These are phyloP conservation scores for Dunaliella primolecta DNA, from an alignment of 139 green algal genomes.

Conservation along the genomic window DNA sequence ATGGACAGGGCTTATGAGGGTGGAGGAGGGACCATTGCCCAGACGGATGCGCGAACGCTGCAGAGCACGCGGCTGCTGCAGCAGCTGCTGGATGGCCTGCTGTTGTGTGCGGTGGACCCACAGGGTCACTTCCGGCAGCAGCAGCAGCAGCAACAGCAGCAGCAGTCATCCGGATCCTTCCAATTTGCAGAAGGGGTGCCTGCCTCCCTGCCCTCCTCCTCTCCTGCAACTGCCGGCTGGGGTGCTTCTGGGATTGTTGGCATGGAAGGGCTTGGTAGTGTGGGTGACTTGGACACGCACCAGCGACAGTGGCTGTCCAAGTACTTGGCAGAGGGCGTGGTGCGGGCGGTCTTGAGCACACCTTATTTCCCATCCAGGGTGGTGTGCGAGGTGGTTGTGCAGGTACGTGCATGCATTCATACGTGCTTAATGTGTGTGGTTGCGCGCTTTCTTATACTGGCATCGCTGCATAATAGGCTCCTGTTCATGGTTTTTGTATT, in stretches of 20 bases:
- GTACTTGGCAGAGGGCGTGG: not conserved
- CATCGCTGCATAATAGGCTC: not conserved
- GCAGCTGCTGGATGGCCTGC: not conserved
- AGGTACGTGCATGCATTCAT: no score
- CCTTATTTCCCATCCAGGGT: not conserved
- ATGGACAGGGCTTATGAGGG: no score
- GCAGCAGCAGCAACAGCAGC: not conserved
- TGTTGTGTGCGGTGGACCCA: not conserved
- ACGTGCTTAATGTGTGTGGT: no score
- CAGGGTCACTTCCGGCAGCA: no score
- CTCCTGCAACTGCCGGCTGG: not conserved
- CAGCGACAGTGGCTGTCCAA: not conserved
- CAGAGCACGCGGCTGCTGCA: not conserved
- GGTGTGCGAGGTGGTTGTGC: not conserved
- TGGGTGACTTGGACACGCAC: not conserved
- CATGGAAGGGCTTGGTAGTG: no score
- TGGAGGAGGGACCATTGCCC: no score
- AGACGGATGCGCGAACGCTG: not conserved
- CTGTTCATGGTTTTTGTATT: not conserved
- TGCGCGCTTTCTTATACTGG: not conserved
- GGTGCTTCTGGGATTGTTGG: not conserved
- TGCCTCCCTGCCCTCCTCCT: no score
- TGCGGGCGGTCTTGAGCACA: not conserved
- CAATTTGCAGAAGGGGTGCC: not conserved
- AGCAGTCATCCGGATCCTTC: not conserved